Evolutionary conservation across 2,329 filamentous ascomycete species (phyloP), one percentile per base, ranked within the genome.

Genomic region (Chaetomiaceae sp.): DNA sequence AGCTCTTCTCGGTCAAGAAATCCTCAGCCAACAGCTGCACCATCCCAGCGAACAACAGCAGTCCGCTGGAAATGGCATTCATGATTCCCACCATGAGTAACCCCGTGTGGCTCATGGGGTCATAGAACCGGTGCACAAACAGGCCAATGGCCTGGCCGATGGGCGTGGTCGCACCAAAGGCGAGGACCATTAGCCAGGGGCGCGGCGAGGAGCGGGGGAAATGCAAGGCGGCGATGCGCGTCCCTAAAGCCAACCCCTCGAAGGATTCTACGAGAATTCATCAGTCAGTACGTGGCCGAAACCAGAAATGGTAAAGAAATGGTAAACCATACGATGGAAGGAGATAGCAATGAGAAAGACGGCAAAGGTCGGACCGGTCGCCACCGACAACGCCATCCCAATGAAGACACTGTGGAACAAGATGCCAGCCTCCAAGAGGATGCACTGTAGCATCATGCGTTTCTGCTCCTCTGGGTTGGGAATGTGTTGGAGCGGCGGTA

Each of bases 21-120:
- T 95, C 90, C 69, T 95, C 89, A 0, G 89, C 87, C 42, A 95
- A 75, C 18, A 95, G 75, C 71, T 95, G 89, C 4, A 95, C 90
- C 38, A 95, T 72, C 0, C 88, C 89, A 0, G 90, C 89, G 66
- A 92, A 95, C 3, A 95, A 74, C 25, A 95, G 70, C 46, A 95
- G 73, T 0, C 90, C 90, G 46, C 86, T 85, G 9, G 86, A 90
- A 47, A 95, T 86, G 34, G 88, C 89, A 64, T 95, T 95, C 78
- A 92, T 94, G 65, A 91, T 82, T 7, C 90, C 90, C 5, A 95
- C 89, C 72, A 92, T 86, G 23, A 95, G 72, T 43, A 95, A 71
- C 0, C 90, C 89, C 0, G 83, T 81, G 64, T 89, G 80, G 62
- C 86, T 89, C 62, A 81, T 78, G 1, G 90, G 89, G 59, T 90